Evolutionary conservation across 495 filamentous ascomycete genomes (phyloP), one percentile per base, ranked within the genome.

Genomic region (Talaromyces borbonicus): DNA sequence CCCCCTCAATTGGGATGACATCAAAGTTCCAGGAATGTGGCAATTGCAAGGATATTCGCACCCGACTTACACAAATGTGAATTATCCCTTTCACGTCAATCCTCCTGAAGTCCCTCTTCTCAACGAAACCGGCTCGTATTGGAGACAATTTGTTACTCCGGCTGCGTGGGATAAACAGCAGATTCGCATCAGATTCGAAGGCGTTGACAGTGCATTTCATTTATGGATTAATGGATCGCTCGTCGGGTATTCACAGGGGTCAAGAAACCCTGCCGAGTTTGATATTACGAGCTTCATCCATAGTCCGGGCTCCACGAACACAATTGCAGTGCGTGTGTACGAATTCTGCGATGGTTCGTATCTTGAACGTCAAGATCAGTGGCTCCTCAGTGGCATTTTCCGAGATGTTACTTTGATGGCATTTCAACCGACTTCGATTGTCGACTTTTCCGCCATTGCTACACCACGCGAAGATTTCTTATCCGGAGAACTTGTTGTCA

Each of bases 1-100:
- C 3, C 48, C 47, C 15, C 57, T 56, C 11, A 48, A 30, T 47
- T 79, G 77, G 73, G 61, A 60, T 24, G 58, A 66, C 31, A 67
- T 81, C 43, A 43, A 65, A 29, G 80, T 83, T 7, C 80, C 79
- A 0, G 74, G 77, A n/a, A 77, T 78, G 72, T 84, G 80, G 80
- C 80, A 83, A 49, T 58, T 78, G 9, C 75, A 83, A 47, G 78
- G 77, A 22, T 73, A 77, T 45, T 75, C 74, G 3, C 71, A 68
- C 8, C 75, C 76, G 4, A 72, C 77, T 14, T 80, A 80, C 49
- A 78, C 73, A 4, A 84, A 83, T 49, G 56, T 78, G 38, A 67
- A 74, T 49, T 83, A 65, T 43, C 80, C 74, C 12, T 80, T 79
- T 42, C 75, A 75, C 3, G 73, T 77, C 9, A 67, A 73, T 32